phyloP scores from a whole-genome alignment of 805 yeast genomes.

The Candida chilensis region DNA sequence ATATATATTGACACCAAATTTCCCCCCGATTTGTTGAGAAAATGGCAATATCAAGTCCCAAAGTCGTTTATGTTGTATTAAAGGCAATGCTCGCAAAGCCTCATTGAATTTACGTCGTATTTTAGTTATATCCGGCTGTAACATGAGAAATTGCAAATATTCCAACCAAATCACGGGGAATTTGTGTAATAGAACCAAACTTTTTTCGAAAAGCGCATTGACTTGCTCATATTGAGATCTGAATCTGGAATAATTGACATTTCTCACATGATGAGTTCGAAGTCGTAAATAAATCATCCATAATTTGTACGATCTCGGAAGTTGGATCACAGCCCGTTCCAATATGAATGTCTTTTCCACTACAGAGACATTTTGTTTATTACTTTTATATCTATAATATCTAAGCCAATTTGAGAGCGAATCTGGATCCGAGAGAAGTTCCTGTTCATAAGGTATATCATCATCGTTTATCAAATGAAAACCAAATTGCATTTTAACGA shows the following conservation, averaged over 20 bases:
- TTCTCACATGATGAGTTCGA: conserved; percentile 18
- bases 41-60: conserved; percentile 45
- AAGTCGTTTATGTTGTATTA: conserved; percentile 33
- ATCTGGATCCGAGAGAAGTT: conserved; percentile 19
- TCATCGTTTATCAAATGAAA: conserved; percentile 6
- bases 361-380: conserved; percentile 8
- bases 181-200: conserved; percentile 30
- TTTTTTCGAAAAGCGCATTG: conserved; percentile 35
- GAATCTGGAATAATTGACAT: conserved; percentile 15
- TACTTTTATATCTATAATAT: conserved; percentile 26
- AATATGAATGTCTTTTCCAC: conserved; percentile 34
- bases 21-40: conserved; percentile 39
- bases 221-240: conserved; percentile 20
- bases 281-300: conserved; percentile 44
- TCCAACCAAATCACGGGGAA: conserved; percentile 44
- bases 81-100: conserved; percentile 38
- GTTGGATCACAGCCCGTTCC: conserved; percentile 37
- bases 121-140: conserved; percentile 20
- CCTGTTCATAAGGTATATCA: conserved; percentile 25
- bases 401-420: conserved; percentile 32
- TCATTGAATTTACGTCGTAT: conserved; percentile 37
- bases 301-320: conserved; percentile 39
- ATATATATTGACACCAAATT: conserved; percentile 29
- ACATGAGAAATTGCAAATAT: conserved; percentile 33
- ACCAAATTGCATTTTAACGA: too few species aligned